phyloP scores from a whole-genome alignment of 352 stramenopile genomes.

The Pythium dissotocum region DNA sequence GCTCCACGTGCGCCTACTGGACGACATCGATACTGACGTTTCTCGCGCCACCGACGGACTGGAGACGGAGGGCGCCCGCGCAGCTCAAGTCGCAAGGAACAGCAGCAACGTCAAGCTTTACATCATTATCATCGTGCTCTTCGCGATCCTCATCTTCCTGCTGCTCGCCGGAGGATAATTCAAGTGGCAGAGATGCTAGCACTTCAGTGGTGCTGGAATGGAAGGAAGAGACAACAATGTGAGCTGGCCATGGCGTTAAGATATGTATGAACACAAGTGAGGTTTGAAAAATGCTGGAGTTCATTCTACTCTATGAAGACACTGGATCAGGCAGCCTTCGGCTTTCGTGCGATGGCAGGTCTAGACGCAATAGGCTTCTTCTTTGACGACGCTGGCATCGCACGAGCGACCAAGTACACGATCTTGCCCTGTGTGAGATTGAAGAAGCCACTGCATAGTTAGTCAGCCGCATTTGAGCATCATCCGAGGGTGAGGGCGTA shows the following conservation, averaged over 20 bases:
- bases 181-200: not conserved
- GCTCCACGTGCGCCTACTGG: conserved; percentile 86
- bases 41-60: conserved; percentile 83
- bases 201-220: not conserved
- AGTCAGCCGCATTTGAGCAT: not conserved
- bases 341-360: conserved; percentile 1
- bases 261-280: conserved; percentile 17
- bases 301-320: not conserved
- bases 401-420: conserved; percentile 16
- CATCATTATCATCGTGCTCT: conserved; percentile 86
- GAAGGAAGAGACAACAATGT: not conserved
- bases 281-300: not conserved
- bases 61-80: conserved; percentile 75
- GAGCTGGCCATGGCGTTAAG: not conserved
- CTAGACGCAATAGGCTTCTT: not conserved
- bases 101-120: conserved; percentile 95
- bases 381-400: conserved; percentile 9
- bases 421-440: conserved; percentile 15
- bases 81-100: conserved; percentile 86
- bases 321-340: conserved; percentile 14
- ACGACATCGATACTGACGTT: conserved; percentile 89
- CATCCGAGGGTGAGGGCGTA: not conserved
- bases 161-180: conserved; percentile 61
- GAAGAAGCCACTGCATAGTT: not conserved
- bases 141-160: conserved; percentile 88